Percentiles rank a stretch among this genome's conserved stretches.
phyloP scores from a whole-genome alignment of 2,329 filamentous ascomycete species.

The Fusarium mexicanum region DNA sequence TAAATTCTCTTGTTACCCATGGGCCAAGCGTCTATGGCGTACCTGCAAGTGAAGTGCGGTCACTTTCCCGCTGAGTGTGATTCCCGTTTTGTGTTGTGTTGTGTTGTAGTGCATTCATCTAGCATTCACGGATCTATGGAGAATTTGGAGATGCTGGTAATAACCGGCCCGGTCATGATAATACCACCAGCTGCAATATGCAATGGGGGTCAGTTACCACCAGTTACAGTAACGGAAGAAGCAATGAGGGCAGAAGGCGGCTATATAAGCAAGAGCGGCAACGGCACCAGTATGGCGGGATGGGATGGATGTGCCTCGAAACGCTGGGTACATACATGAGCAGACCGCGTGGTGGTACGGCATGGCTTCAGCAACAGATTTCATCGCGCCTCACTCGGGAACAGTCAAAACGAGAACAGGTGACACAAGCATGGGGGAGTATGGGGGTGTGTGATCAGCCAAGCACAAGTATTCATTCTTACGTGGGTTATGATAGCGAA shows the following conservation, averaged over 20 bases:
- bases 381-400: constrained; percentile 42
- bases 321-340: constrained; percentile 11
- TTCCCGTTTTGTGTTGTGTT: background rate
- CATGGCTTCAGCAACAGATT: constrained; percentile 20
- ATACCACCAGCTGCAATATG: constrained; percentile 12
- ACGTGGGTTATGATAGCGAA: constrained; percentile 34
- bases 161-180: constrained; percentile 38
- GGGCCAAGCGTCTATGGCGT: constrained; percentile 5
- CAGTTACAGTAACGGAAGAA: constrained; percentile 14
- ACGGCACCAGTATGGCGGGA: constrained; percentile 9
- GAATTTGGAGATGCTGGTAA: constrained; percentile 21
- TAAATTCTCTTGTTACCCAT: constrained; percentile 5
- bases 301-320: constrained; percentile 14
- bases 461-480: constrained; percentile 28
- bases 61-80: background rate
- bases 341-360: constrained; percentile 17
- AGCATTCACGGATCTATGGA: constrained; percentile 36
- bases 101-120: constrained; percentile 27
- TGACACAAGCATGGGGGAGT: constrained; percentile 15
- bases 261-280: constrained; percentile 19
- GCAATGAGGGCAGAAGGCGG: constrained; percentile 18
- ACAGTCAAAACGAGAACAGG: constrained; percentile 31
- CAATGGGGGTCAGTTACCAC: constrained; percentile 15
- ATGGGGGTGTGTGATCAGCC: constrained; percentile 28
- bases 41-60: constrained; percentile 1